Evolutionary conservation across 2,329 filamentous ascomycete species (phyloP).

Genomic region (Lachnellula willkommii): DNA sequence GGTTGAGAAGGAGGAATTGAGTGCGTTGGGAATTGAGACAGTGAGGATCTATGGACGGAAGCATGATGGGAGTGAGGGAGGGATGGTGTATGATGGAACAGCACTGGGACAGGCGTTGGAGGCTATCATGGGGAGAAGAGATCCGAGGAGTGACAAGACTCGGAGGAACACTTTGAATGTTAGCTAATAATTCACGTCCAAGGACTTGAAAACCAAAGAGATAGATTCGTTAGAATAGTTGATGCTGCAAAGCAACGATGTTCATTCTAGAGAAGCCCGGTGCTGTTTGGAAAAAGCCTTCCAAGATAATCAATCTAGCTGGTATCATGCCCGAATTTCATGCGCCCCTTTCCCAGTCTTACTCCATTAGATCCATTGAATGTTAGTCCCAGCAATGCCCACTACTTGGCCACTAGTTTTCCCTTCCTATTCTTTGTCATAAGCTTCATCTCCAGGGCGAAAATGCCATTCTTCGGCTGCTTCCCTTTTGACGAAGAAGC

Average conservation of each 20-base stretch:
- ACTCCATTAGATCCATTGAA: background rate
- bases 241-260: background rate
- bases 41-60: conserved; percentile 71
- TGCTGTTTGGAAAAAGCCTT: background rate
- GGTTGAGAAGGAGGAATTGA: conserved; percentile 62
- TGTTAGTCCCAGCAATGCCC: background rate
- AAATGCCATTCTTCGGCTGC: conserved; percentile 42
- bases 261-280: background rate
- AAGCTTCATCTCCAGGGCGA: conserved; percentile 57
- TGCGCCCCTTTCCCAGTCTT: background rate
- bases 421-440: conserved; percentile 52
- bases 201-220: background rate
- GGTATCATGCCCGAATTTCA: background rate
- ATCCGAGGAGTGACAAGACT: conserved; percentile 45
- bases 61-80: conserved; percentile 41
- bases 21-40: conserved; percentile 66
- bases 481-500: conserved; percentile 38
- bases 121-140: conserved; percentile 65
- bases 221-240: background rate
- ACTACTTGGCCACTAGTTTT: conserved; percentile 33
- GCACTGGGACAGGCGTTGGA: conserved; percentile 71
- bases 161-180: conserved; percentile 53
- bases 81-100: conserved; percentile 68
- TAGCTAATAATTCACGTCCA: background rate
- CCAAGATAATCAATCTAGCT: background rate